Conservation (phyloP, 108 stramenopile species). For the Parietichytrium sp. region DNA sequence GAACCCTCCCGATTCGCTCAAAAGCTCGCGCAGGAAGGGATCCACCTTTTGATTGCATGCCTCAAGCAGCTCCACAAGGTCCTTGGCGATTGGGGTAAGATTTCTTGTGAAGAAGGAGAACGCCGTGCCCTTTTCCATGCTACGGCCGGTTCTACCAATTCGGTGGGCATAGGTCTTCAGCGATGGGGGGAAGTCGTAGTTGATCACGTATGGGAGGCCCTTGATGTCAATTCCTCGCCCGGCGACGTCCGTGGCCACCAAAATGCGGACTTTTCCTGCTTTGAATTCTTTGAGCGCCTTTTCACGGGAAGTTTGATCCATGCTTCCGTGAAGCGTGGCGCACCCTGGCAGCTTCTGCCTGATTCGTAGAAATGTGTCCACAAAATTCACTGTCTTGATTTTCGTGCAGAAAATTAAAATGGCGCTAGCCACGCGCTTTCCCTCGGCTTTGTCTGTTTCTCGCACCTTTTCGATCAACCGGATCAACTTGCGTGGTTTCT, state of each 20-base stretch:
- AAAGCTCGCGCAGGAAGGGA: background rate
- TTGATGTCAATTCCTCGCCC: slow-evolving; percentile 42
- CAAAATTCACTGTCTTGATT: slow-evolving; percentile 39
- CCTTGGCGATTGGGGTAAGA: background rate
- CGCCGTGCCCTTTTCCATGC: background rate
- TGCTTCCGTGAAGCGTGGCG: slow-evolving; percentile 77
- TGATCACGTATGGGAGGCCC: background rate
- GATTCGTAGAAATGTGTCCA: slow-evolving; percentile 12
- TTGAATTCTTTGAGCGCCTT: slow-evolving; percentile 62
- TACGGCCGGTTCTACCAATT: slow-evolving; percentile 41
- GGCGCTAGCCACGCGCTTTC: background rate
- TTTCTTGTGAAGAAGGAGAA: slow-evolving; percentile 37
- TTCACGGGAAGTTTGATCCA: slow-evolving; percentile 78
- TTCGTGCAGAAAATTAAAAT: slow-evolving; percentile 27
- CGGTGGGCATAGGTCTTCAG: slow-evolving; percentile 41
- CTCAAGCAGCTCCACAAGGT: background rate
- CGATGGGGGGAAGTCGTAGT: slow-evolving; percentile 19
- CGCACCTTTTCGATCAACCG: slow-evolving; percentile 24
- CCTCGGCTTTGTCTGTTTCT: background rate
- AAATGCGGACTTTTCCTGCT: slow-evolving; percentile 32
- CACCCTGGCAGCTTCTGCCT: background rate
- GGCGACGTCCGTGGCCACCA: slow-evolving; percentile 42
- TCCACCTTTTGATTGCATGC: slow-evolving; percentile 9
- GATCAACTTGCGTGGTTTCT: slow-evolving; percentile 11
- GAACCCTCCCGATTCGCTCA: background rate